Conservation (phyloP, 164 flowering plant species). For the Paratinospora sagittata region DNA sequence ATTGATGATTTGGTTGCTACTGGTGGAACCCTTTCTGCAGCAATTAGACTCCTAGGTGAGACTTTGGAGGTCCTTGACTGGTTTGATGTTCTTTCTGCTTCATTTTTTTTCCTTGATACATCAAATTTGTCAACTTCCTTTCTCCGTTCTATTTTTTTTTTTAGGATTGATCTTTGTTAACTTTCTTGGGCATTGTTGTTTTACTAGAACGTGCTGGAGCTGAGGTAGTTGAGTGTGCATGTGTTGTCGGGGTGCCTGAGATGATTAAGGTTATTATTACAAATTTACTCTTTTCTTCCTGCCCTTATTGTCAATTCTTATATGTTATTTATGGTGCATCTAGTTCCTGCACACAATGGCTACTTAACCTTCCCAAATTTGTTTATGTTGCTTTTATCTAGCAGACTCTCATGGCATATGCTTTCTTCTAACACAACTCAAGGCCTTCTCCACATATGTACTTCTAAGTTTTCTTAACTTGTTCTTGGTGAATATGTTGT, state of each 20-base stretch:
- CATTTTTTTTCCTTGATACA: background rate
- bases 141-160: background rate
- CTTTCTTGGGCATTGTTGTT: conserved; percentile 2
- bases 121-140: background rate
- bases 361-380: too few species aligned
- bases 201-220: conserved; percentile 67
- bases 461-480: too few species aligned
- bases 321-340: background rate
- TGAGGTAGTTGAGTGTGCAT: conserved; percentile 89
- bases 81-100: background rate
- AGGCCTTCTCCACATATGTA: too few species aligned
- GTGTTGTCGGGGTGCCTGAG: conserved; percentile 79
- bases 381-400: background rate
- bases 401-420: background rate
- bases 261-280: conserved; percentile 47
- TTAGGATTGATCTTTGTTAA: background rate
- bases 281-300: background rate
- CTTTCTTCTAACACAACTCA: too few species aligned
- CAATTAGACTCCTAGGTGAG: conserved; percentile 70
- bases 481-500: too few species aligned
- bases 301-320: background rate
- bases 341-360: background rate
- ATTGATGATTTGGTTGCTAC: conserved; percentile 95
- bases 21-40: conserved; percentile 90
- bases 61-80: conserved; percentile 1